Evolutionary conservation across 2,329 filamentous ascomycete genomes (phyloP).

Genomic region (Phoma sp.): DNA sequence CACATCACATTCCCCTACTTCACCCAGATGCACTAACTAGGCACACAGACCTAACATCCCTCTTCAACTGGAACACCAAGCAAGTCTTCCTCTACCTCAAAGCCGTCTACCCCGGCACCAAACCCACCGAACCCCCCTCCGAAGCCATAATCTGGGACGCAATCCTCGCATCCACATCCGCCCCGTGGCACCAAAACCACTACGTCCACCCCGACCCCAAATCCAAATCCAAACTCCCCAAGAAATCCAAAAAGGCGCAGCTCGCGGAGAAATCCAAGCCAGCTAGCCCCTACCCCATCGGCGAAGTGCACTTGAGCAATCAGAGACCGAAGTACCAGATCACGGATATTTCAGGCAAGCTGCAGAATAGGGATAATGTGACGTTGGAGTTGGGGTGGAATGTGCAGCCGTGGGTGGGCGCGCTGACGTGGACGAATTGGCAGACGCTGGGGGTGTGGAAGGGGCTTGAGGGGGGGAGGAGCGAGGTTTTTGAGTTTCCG

Average conservation of each 20-base stretch:
- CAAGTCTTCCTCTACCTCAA: conserved; percentile 97
- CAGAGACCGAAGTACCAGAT: conserved; percentile 97
- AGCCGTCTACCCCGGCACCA: conserved; percentile 70
- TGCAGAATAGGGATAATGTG: conserved; percentile 77
- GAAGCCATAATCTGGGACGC: conserved; percentile 93
- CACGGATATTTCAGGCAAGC: conserved; percentile 82
- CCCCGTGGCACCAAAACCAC: conserved; percentile 61
- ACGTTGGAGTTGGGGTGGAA: conserved; percentile 89
- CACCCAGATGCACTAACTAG: background rate
- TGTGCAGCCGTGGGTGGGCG: conserved; percentile 95
- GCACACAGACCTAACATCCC: conserved; percentile 75
- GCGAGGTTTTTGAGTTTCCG: conserved; percentile 70
- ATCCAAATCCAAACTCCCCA: conserved; percentile 55
- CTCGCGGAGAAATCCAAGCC: conserved; percentile 18
- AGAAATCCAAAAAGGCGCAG: conserved; percentile 27
- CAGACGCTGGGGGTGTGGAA: conserved; percentile 67
- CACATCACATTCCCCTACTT: background rate
- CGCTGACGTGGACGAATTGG: conserved; percentile 76
- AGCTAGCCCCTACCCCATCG: conserved; percentile 57
- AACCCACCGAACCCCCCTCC: conserved; percentile 51
- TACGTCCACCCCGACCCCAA: conserved; percentile 67
- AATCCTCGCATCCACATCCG: conserved; percentile 81
- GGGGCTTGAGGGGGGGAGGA: conserved; percentile 69
- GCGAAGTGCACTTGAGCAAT: conserved; percentile 78
- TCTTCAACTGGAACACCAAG: conserved; percentile 99